Conservation (phyloP, 257 asterid genomes). For the Solanum piurae region DNA sequence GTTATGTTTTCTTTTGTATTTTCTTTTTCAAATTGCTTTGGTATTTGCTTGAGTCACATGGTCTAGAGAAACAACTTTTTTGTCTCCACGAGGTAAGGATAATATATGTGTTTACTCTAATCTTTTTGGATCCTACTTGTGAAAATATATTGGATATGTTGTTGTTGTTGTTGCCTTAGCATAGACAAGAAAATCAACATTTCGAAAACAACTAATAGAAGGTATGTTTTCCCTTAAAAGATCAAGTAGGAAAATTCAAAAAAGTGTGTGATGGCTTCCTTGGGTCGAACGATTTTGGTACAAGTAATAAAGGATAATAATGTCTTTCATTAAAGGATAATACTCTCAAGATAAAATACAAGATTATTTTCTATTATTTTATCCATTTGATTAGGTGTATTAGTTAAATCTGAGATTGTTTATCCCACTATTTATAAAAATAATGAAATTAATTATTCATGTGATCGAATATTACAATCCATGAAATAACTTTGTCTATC, state of each 20-base stretch:
- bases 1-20: not conserved
- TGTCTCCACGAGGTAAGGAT: not conserved
- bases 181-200: not conserved
- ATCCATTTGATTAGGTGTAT: not conserved
- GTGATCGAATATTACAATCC: accelerated
- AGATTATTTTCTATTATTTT: not conserved
- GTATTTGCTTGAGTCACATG: not conserved
- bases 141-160: not conserved
- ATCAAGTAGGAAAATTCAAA: not conserved
- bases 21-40: not conserved
- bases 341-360: not conserved
- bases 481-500: not conserved
- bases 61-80: not conserved
- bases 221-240: not conserved
- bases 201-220: not conserved
- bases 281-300: not conserved
- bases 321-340: not conserved
- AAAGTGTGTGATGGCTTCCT: not conserved
- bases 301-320: not conserved
- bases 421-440: too few relatives aligned
- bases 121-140: not conserved
- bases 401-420: too few relatives aligned
- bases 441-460: too few relatives aligned
- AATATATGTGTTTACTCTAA: not conserved
- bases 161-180: not conserved